Percentiles rank a stretch among this genome's conserved stretches.
These are phyloP conservation scores for Petunia hybrid DNA, from an alignment of 305 asterid species.

Conservation along the genomic window DNA sequence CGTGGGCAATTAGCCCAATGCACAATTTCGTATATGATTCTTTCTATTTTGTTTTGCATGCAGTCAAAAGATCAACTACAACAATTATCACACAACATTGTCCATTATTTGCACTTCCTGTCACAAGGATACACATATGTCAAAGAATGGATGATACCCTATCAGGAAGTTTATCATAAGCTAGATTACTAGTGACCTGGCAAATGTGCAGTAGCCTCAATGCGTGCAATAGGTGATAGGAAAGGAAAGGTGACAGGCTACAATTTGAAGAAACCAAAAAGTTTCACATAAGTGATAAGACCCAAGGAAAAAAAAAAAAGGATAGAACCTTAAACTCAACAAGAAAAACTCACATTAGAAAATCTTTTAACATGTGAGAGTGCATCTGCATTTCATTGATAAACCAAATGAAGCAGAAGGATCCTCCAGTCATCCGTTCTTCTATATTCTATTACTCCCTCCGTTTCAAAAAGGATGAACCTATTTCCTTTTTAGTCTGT, in stretches of 20 bases:
- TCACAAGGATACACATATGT: not conserved
- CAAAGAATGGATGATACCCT: not conserved
- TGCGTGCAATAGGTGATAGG: not conserved
- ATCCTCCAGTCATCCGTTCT: not conserved
- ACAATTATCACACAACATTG: not conserved
- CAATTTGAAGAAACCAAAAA: not conserved
- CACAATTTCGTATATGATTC: not conserved
- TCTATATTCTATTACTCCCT: not conserved
- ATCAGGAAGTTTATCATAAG: conserved; percentile 11
- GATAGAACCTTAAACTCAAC: not conserved
- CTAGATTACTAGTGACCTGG: not conserved
- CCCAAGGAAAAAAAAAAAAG: too few species aligned
- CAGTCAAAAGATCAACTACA: not conserved
- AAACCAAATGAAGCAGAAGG: not conserved
- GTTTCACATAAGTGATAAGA: not conserved
- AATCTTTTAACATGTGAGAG: not conserved
- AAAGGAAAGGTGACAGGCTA: not conserved
- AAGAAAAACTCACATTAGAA: not conserved
- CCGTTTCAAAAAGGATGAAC: too few species aligned
- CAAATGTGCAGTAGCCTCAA: not conserved
- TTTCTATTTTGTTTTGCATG: not conserved
- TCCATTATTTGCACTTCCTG: not conserved
- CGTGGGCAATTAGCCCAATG: not conserved
- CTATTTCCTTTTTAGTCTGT: too few species aligned
- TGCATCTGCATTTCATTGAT: conserved; percentile 4